Evolutionary conservation across 2,329 filamentous ascomycete species (phyloP).

Genomic region (Fusarium sp.): DNA sequence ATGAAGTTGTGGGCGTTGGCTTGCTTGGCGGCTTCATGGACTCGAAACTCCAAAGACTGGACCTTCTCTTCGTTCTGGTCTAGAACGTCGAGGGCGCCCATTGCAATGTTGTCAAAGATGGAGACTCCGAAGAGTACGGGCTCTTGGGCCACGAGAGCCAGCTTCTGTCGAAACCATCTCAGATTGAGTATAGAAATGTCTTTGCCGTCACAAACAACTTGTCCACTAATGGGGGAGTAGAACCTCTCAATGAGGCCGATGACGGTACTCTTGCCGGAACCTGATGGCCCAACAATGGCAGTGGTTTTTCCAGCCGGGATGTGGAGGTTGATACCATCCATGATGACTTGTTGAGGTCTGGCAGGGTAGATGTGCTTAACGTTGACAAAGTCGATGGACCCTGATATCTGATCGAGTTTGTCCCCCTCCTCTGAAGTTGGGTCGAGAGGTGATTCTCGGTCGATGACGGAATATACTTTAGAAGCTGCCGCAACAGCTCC

Average conservation of each 20-base stretch:
- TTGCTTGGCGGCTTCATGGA: background rate
- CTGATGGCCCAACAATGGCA: slow-evolving; percentile 64
- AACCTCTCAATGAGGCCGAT: slow-evolving; percentile 63
- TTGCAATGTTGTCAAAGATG: slow-evolving; percentile 51
- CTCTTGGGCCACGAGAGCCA: slow-evolving; percentile 61
- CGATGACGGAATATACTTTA: slow-evolving; percentile 70
- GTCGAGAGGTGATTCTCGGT: slow-evolving; percentile 59
- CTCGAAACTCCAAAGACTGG: background rate
- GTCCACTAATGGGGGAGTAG: slow-evolving; percentile 59
- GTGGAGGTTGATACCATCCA: slow-evolving; percentile 48
- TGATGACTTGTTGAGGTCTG: slow-evolving; percentile 55
- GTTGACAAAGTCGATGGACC: slow-evolving; percentile 54
- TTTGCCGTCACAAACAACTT: slow-evolving; percentile 50
- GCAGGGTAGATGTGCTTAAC: slow-evolving; percentile 63
- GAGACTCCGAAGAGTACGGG: slow-evolving; percentile 58
- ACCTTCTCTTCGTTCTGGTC: background rate
- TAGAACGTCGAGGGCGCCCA: background rate
- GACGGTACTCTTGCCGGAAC: slow-evolving; percentile 63
- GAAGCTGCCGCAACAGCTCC: background rate
- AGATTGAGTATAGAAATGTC: slow-evolving; percentile 52
- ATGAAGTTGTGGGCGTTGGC: slow-evolving; percentile 61
- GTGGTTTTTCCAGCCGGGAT: slow-evolving; percentile 57
- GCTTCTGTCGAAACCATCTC: slow-evolving; percentile 58
- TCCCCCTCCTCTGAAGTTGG: slow-evolving; percentile 45
- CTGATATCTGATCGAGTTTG: slow-evolving; percentile 35